Evolutionary conservation across 2,329 filamentous ascomycete genomes (phyloP).

Genomic region (Fonsecaea multimorphosa): DNA sequence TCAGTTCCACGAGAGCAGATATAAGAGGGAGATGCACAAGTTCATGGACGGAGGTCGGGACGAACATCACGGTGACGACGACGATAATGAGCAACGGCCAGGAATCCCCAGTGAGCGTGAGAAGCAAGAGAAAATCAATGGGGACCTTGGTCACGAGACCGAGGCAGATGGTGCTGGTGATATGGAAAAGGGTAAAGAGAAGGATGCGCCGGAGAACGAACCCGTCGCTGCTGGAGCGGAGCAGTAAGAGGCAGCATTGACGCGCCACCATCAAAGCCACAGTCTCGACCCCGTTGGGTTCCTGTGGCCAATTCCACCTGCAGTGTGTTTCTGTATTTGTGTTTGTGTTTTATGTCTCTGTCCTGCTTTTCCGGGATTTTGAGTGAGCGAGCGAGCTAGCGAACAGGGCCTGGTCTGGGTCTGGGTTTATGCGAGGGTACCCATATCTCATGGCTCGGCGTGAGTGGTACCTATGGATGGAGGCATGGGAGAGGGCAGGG

Average conservation of each 20-base stretch:
- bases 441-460: not conserved
- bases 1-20: slow-evolving; percentile 24
- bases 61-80: slow-evolving; percentile 24
- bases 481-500: too few species aligned
- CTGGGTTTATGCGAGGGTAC: not conserved
- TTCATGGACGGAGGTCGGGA: slow-evolving; percentile 33
- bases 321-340: not conserved
- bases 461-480: not conserved
- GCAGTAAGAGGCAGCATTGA: not conserved
- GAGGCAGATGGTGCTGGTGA: not conserved
- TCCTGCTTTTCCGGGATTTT: not conserved
- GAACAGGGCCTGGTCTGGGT: not conserved
- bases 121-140: not conserved
- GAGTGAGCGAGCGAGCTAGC: not conserved
- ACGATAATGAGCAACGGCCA: not conserved
- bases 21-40: slow-evolving; percentile 36
- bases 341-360: not conserved
- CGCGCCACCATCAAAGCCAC: not conserved
- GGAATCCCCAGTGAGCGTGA: not conserved
- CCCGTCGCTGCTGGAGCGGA: not conserved
- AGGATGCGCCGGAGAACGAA: not conserved
- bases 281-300: not conserved
- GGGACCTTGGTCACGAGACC: too few species aligned
- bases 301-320: not conserved
- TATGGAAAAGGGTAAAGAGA: slow-evolving; percentile 12